Percentiles rank a stretch among this genome's conserved stretches.
These are phyloP conservation scores for Plasmodium malariae DNA, from an alignment of 169 alveolate genomes.

Conservation along the genomic window DNA sequence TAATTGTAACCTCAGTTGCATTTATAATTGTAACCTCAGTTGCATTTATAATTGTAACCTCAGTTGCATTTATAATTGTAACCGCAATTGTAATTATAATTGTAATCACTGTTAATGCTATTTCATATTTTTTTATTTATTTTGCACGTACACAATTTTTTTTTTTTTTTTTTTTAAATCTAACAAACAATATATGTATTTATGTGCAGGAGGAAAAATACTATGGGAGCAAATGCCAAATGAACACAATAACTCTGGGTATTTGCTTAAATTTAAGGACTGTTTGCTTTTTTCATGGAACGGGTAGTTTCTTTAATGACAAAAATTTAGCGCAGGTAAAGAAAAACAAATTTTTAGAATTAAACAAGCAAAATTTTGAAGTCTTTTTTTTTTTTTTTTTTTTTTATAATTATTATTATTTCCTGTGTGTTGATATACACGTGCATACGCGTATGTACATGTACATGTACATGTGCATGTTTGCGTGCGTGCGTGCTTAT, in stretches of 20 bases:
- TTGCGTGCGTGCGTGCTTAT: neutral
- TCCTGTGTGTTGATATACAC: too few species aligned
- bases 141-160: neutral
- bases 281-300: conserved; percentile 63
- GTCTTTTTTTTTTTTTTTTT: too few species aligned
- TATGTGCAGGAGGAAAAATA: conserved; percentile 63
- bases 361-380: too few species aligned
- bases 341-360: neutral
- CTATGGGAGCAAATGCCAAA: conserved; percentile 47
- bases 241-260: conserved; percentile 50
- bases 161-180: neutral
- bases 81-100: too few species aligned
- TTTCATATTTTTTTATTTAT: neutral
- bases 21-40: too few species aligned
- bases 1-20: too few species aligned
- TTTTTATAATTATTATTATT: too few species aligned
- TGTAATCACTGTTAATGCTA: neutral
- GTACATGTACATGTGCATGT: neutral
- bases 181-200: too few species aligned
- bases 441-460: neutral
- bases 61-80: too few species aligned
- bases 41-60: too few species aligned
- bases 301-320: conserved; percentile 42
- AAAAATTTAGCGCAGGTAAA: conserved; percentile 53
- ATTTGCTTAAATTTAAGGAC: conserved; percentile 55